phyloP scores from a whole-genome alignment of 352 stramenopile species.

The Pythium apleroticum region DNA sequence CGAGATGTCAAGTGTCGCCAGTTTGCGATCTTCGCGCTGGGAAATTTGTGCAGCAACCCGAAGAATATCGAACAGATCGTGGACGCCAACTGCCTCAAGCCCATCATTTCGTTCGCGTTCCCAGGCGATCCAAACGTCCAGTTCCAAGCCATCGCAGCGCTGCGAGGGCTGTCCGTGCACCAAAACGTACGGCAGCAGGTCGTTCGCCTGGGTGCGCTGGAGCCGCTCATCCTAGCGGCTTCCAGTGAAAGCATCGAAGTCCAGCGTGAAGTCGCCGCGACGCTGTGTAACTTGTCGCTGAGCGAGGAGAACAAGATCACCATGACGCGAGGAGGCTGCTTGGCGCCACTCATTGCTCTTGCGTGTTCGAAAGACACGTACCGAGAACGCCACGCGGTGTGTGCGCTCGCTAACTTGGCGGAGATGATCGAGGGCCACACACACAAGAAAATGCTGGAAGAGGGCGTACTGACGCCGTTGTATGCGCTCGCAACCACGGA shows the following conservation, averaged over 20 bases:
- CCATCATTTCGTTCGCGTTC: conserved; percentile 94
- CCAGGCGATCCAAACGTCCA: conserved; percentile 93
- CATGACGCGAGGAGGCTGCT: conserved; percentile 92
- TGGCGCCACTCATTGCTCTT: conserved; percentile 91
- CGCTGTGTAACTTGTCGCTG: conserved; percentile 94
- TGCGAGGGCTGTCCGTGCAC: conserved; percentile 93
- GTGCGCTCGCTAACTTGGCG: conserved; percentile 94
- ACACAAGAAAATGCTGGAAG: conserved; percentile 94
- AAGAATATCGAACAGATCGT: conserved; percentile 91
- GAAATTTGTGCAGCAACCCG: conserved; percentile 94
- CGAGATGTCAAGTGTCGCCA: conserved; percentile 96
- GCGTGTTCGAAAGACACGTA: conserved; percentile 85
- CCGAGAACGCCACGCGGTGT: conserved; percentile 92
- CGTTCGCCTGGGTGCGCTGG: conserved; percentile 90
- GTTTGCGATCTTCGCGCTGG: conserved; percentile 94
- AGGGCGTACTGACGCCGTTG: conserved; percentile 88
- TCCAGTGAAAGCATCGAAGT: conserved; percentile 92
- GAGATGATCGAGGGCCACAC: conserved; percentile 95
- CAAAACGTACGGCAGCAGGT: conserved; percentile 88
- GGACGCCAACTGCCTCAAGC: conserved; percentile 85
- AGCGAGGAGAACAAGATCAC: conserved; percentile 96
- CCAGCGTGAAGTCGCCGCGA: conserved; percentile 94
- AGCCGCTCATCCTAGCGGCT: conserved; percentile 93
- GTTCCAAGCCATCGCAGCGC: conserved; percentile 95
- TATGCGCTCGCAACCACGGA: conserved; percentile 76